Evolutionary conservation across 805 yeast species (phyloP).

Genomic region (Metschnikowia corniflorae): DNA sequence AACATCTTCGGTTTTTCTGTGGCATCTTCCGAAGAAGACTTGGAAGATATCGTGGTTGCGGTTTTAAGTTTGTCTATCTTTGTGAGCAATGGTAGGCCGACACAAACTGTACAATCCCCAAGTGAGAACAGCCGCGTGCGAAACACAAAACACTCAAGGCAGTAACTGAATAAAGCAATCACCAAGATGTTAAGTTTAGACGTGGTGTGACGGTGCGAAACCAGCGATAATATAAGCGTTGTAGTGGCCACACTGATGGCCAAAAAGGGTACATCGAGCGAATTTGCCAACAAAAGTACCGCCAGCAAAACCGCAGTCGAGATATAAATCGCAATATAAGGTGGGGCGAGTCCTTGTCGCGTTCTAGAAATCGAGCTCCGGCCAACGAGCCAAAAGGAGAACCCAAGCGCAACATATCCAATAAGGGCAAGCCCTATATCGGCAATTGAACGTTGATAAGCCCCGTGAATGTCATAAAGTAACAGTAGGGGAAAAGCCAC

Average conservation of each 20-base stretch:
- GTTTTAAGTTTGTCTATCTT: conserved; percentile 8
- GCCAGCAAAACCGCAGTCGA: neutral
- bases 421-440: conserved; percentile 6
- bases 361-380: conserved; percentile 3
- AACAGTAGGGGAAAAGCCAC: conserved; percentile 29
- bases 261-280: conserved; percentile 12
- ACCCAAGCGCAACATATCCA: conserved; percentile 21
- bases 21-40: neutral
- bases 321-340: conserved; percentile 3
- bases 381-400: conserved; percentile 15
- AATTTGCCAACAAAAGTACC: conserved; percentile 1
- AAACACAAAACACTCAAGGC: conserved; percentile 16
- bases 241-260: conserved; percentile 13
- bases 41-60: neutral
- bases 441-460: conserved; percentile 4
- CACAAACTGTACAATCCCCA: conserved; percentile 8
- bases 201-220: conserved; percentile 6
- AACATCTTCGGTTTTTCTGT: conserved; percentile 19
- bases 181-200: conserved; percentile 11
- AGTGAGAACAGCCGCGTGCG: conserved; percentile 3
- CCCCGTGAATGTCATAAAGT: conserved; percentile 23
- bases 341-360: neutral
- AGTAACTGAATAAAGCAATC: conserved; percentile 12
- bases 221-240: conserved; percentile 13
- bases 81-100: conserved; percentile 11